Conservation (phyloP, 495 filamentous ascomycete genomes). For the Articulospora tetracladia region DNA sequence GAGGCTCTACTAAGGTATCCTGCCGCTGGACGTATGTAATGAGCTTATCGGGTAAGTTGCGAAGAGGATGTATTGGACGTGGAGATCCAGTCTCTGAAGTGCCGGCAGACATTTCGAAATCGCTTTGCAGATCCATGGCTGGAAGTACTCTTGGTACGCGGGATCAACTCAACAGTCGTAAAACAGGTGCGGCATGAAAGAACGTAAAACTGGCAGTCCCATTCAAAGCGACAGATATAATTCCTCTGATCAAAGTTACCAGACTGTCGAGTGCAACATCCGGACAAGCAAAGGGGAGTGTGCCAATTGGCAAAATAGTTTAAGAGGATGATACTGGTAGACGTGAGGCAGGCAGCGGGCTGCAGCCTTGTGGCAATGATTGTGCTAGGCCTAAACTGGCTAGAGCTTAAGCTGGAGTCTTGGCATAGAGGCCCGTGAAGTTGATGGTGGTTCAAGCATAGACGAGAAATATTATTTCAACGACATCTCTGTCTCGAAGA, state of each 20-base stretch:
- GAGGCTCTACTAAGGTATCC: constrained; percentile 7
- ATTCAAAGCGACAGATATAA: no score
- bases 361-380: not conserved
- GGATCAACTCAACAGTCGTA: no score
- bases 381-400: not conserved
- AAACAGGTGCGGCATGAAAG: no score
- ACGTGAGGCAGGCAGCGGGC: not conserved
- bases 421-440: not conserved
- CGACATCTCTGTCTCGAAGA: not conserved
- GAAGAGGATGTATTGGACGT: not conserved
- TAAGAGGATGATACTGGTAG: no score
- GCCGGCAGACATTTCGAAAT: not conserved
- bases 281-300: no score
- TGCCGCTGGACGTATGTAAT: constrained; percentile 12
- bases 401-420: not conserved
- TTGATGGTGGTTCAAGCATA: not conserved
- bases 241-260: no score
- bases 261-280: no score
- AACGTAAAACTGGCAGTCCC: not conserved
- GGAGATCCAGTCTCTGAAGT: not conserved
- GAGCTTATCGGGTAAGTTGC: constrained; percentile 15
- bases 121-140: not conserved
- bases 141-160: not conserved
- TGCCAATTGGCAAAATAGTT: no score
- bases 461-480: constrained; percentile 2